Percentiles rank a stretch among this genome's conserved stretches.
Evolutionary conservation across 176 grass and related monocot species (phyloP).

Genomic region (Tillandsia fasciculata): DNA sequence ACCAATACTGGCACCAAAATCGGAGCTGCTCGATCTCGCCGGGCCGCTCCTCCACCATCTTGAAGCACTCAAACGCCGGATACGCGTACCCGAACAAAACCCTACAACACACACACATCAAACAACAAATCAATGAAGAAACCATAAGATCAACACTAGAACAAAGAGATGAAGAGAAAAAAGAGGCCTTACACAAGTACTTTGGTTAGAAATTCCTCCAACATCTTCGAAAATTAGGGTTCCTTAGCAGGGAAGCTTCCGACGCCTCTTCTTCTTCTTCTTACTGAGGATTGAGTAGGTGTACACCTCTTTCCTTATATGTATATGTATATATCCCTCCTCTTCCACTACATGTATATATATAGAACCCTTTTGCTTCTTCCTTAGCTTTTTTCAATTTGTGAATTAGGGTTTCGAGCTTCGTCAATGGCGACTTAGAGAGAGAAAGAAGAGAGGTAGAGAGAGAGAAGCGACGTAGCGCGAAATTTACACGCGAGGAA

Average conservation of each 20-base stretch:
- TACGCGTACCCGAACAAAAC: constrained; percentile 66
- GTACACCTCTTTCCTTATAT: neutral
- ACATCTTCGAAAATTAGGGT: constrained; percentile 24
- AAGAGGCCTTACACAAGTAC: constrained; percentile 46
- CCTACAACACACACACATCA: constrained; percentile 21
- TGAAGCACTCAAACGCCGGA: constrained; percentile 93
- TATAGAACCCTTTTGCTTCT: too few relatives aligned
- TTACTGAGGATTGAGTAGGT: neutral
- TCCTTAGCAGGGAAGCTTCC: too few relatives aligned
- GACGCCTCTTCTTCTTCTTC: neutral
- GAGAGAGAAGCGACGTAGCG: neutral
- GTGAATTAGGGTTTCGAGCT: too few relatives aligned
- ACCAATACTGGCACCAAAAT: constrained; percentile 99
- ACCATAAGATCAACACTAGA: neutral
- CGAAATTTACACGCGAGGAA: neutral
- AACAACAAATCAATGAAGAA: constrained; percentile 5
- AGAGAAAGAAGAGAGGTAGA: too few relatives aligned
- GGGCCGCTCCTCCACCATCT: constrained; percentile 60
- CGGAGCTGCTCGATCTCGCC: constrained; percentile 53
- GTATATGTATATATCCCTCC: too few relatives aligned
- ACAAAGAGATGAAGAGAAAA: constrained; percentile 13
- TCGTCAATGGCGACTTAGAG: too few relatives aligned
- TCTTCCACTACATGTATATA: too few relatives aligned
- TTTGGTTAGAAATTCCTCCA: constrained; percentile 55
- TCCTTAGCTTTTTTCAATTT: too few relatives aligned